phyloP scores from a whole-genome alignment of 495 filamentous ascomycete species.

The Mytilinidion resinicola region DNA sequence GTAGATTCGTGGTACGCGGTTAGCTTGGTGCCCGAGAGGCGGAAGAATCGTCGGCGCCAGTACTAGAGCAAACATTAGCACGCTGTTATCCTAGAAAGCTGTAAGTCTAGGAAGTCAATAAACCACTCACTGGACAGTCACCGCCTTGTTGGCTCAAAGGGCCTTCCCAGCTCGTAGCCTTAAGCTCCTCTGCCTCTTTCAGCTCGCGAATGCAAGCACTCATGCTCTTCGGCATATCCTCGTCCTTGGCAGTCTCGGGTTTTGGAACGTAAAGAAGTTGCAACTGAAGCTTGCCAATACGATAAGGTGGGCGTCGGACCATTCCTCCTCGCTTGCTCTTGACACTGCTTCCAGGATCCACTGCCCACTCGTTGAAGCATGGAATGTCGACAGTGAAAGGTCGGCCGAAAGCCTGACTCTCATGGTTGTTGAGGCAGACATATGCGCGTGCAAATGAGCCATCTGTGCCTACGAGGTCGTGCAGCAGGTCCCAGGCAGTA shows the following conservation, averaged over 20 bases:
- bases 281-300: slow-evolving; percentile 85
- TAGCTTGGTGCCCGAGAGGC: slow-evolving; percentile 80
- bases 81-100: background rate
- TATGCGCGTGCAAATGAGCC: slow-evolving; percentile 92
- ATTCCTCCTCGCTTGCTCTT: slow-evolving; percentile 74
- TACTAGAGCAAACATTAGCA: slow-evolving; percentile 52
- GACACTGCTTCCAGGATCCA: slow-evolving; percentile 74
- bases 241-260: slow-evolving; percentile 79
- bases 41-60: slow-evolving; percentile 97
- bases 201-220: slow-evolving; percentile 87
- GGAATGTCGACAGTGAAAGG: slow-evolving; percentile 81
- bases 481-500: slow-evolving; percentile 79
- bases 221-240: slow-evolving; percentile 99
- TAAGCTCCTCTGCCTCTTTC: slow-evolving; percentile 72
- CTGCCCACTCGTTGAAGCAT: slow-evolving; percentile 97
- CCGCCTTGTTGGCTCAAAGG: slow-evolving; percentile 92
- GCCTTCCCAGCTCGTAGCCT: slow-evolving; percentile 72
- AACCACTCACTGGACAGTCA: slow-evolving; percentile 82
- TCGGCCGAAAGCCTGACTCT: slow-evolving; percentile 74
- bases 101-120: background rate
- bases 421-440: slow-evolving; percentile 86
- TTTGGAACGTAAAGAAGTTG: slow-evolving; percentile 92
- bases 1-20: slow-evolving; percentile 96
- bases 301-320: slow-evolving; percentile 77
- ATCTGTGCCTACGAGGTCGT: slow-evolving; percentile 77